These are phyloP conservation scores for Moelleriella libera DNA, from an alignment of 2,329 filamentous ascomycete genomes.

Conservation along the genomic window DNA sequence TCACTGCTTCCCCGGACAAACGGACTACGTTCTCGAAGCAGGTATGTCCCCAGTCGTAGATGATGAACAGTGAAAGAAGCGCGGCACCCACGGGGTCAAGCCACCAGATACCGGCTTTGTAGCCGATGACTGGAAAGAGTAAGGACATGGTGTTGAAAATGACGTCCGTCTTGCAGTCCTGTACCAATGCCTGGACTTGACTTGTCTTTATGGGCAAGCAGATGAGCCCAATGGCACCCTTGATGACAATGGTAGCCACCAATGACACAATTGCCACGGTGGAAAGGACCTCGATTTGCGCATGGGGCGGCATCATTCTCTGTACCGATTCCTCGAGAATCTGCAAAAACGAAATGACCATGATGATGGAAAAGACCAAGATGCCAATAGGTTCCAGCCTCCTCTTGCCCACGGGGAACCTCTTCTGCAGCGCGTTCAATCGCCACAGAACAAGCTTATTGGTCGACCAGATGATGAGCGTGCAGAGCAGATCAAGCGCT, in stretches of 20 bases:
- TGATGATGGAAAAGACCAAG: constrained; percentile 66
- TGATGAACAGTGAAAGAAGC: constrained; percentile 50
- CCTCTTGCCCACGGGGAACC: constrained; percentile 59
- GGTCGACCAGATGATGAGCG: constrained; percentile 66
- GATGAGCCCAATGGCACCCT: constrained; percentile 70
- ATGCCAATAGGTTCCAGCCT: constrained; percentile 61
- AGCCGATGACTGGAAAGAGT: constrained; percentile 63
- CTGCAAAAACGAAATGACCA: constrained; percentile 71
- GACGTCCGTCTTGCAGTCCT: constrained; percentile 48
- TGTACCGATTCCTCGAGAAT: constrained; percentile 55
- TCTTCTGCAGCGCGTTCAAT: constrained; percentile 34
- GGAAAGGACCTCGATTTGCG: constrained; percentile 22
- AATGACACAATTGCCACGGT: constrained; percentile 30
- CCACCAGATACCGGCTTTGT: constrained; percentile 48
- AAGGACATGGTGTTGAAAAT: constrained; percentile 82
- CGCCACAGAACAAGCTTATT: constrained; percentile 54
- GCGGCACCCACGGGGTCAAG: constrained; percentile 48
- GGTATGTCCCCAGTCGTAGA: constrained; percentile 53
- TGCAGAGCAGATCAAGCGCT: constrained; percentile 62
- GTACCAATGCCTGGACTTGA: constrained; percentile 56
- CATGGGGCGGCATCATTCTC: constrained; percentile 43
- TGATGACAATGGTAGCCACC: constrained; percentile 62
- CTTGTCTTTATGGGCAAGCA: constrained; percentile 71
- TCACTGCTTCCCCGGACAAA: constrained; percentile 17
- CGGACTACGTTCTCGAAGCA: constrained; percentile 16